Evolutionary conservation across 768 basidiomycete genomes (phyloP).

Genomic region (Hypholoma fasciculare): DNA sequence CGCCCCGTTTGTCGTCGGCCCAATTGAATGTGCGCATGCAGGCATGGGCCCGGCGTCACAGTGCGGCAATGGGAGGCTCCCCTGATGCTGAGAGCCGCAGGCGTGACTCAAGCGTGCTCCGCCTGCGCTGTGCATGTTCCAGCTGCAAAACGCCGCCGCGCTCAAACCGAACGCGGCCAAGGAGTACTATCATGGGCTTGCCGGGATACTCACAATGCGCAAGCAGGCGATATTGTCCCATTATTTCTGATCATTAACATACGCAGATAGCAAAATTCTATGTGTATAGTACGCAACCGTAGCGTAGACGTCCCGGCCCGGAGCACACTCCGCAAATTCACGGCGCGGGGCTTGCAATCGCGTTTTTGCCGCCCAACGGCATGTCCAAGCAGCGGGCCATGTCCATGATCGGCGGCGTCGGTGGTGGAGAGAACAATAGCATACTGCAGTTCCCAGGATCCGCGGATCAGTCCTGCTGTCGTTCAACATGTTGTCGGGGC

Average conservation of each 20-base stretch:
- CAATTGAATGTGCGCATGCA: constrained; percentile 15
- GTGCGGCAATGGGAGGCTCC: constrained; percentile 40
- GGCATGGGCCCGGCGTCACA: constrained; percentile 49
- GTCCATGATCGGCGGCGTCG: too few species aligned
- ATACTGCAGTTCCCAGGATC: too few species aligned
- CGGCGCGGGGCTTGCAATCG: constrained; percentile 33
- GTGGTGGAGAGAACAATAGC: too few species aligned
- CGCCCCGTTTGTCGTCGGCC: not conserved
- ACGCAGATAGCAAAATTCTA: not conserved
- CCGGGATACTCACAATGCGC: constrained; percentile 41
- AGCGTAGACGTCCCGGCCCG: constrained; percentile 46
- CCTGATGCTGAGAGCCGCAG: constrained; percentile 33
- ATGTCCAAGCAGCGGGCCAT: constrained; percentile 47
- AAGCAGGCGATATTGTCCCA: constrained; percentile 40
- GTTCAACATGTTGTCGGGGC: too few species aligned
- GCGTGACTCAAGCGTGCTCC: constrained; percentile 46
- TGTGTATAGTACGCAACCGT: constrained; percentile 46
- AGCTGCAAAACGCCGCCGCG: constrained; percentile 22
- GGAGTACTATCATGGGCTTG: constrained; percentile 39
- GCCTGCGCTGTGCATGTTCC: constrained; percentile 42
- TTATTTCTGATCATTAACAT: too few species aligned
- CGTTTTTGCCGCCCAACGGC: constrained; percentile 50
- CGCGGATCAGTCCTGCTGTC: too few species aligned
- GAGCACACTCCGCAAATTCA: constrained; percentile 40
- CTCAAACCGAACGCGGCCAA: constrained; percentile 39